Evolutionary conservation across 148 eudicot genomes (phyloP).

Genomic region (Chenopodium album): DNA sequence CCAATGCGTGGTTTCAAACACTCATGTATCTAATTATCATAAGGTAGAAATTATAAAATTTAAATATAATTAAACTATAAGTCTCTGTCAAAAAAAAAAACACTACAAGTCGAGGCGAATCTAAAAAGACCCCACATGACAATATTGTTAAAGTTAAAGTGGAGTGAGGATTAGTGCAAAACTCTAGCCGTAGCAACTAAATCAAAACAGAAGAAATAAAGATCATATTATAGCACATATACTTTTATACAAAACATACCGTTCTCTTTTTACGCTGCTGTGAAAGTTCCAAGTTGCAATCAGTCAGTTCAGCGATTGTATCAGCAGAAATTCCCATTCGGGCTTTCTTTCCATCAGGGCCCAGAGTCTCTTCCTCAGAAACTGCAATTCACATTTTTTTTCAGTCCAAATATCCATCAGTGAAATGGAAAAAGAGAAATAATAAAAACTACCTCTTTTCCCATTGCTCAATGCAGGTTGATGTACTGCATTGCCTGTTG

Average conservation of each 20-base stretch:
- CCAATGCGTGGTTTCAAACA: too few relatives aligned
- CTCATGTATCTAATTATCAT: too few relatives aligned
- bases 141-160: too few relatives aligned
- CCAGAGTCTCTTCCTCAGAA: slow-evolving; percentile 62
- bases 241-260: slow-evolving; percentile 38
- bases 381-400: slow-evolving; percentile 35
- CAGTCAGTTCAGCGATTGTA: slow-evolving; percentile 75
- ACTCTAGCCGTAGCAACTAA: too few relatives aligned
- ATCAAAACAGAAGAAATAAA: neutral
- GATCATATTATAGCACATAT: neutral
- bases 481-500: slow-evolving; percentile 37
- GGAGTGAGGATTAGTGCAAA: too few relatives aligned
- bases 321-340: slow-evolving; percentile 69
- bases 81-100: too few relatives aligned
- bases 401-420: slow-evolving; percentile 7
- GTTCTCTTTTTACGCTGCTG: slow-evolving; percentile 83
- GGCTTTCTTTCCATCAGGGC: slow-evolving; percentile 59
- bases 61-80: too few relatives aligned
- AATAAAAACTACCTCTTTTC: slow-evolving; percentile 64
- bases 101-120: too few relatives aligned
- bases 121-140: too few relatives aligned
- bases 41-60: too few relatives aligned
- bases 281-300: slow-evolving; percentile 85
- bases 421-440: neutral
- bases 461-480: slow-evolving; percentile 78